Evolutionary conservation across 1,284 basidiomycete genomes (phyloP), one percentile per base, ranked within the genome.

Genomic region (Neonothopanus nambi): DNA sequence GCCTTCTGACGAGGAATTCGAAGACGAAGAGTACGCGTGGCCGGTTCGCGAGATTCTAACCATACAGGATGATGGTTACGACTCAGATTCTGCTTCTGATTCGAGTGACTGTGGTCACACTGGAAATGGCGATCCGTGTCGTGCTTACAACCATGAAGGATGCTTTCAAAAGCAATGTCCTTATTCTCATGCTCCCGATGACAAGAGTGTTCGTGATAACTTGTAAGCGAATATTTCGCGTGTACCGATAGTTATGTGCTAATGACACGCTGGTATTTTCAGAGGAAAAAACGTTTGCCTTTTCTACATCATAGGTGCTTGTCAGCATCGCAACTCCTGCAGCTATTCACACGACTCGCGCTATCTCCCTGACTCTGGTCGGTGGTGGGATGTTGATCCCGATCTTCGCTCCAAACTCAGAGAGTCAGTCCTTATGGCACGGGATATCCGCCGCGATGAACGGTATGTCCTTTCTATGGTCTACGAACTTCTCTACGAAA

Each of bases 161-260:
- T 13, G 67, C 69, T 9, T 76, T 74, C 56, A 60, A 38, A 15
- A 60, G 64, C 18, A 39, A 0, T 78, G 76, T 56, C 33, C 46
- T 5, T 74, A 60, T 58, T 70, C 65, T 21, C 76, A 78, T 52
- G 70, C 70, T 0, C 70, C 71, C 0, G 74, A 79, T 48, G 33
- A 57, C 17, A 68, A 65, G 54, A 75, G 74, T 48, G 64, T 74
- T n/a, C 65, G 74, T 20, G 73, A 78, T 47, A 63, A 63, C 1
- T 51, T 77, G 76, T 76, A 50, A 55, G 71, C 62, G 18, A 3
- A 7, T 15, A 11, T 8, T 23, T 17, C 20, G 3, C 5, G 8
- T 38, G n/a, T 36, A 15, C 11, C 7, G 5, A 13, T 24, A 35
- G n/a, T n/a, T n/a, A 17, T 20, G 11, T 39, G n/a, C n/a, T n/a